Evolutionary conservation across 768 basidiomycete species (phyloP).

Genomic region (Amanita subjunquillea): DNA sequence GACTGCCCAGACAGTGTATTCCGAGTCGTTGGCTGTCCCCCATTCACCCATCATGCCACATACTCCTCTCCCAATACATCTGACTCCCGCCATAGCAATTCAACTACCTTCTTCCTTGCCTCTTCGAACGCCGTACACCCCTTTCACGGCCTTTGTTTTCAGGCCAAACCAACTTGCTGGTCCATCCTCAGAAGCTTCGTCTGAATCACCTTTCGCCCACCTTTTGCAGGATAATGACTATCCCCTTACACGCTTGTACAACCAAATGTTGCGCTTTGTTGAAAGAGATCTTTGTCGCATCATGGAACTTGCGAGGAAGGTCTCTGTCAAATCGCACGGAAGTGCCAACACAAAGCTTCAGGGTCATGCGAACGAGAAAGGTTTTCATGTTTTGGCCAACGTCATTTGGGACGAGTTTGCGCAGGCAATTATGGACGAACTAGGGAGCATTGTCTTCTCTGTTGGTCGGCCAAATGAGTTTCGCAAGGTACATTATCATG

Average conservation of each 20-base stretch:
- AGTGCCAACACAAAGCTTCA: conserved; percentile 3
- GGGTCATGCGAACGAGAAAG: conserved; percentile 17
- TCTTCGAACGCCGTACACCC: conserved; percentile 39
- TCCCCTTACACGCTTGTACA: conserved; percentile 69
- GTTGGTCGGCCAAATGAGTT: conserved; percentile 87
- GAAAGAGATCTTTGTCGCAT: conserved; percentile 65
- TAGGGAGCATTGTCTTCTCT: conserved; percentile 80
- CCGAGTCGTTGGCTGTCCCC: conserved; percentile 55
- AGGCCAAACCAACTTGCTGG: conserved; percentile 40
- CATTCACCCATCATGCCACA: conserved; percentile 70
- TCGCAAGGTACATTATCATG: conserved; percentile 46
- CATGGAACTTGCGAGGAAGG: conserved; percentile 68
- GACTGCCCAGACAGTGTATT: conserved; percentile 54
- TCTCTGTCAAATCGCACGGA: conserved; percentile 37
- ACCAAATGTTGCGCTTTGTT: conserved; percentile 71
- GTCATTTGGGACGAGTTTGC: conserved; percentile 87
- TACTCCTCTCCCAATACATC: conserved; percentile 50
- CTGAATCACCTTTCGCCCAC: conserved; percentile 28
- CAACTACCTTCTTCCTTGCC: conserved; percentile 18
- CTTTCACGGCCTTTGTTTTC: conserved; percentile 41
- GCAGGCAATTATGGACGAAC: conserved; percentile 69
- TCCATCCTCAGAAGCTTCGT: conserved; percentile 11
- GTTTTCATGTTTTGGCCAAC: conserved; percentile 80
- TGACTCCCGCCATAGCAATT: conserved; percentile 16
- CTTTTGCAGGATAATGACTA: conserved; percentile 60